Evolutionary conservation across 768 basidiomycete genomes (phyloP), one percentile per base, ranked within the genome.

Genomic region (Lepiota venenata): DNA sequence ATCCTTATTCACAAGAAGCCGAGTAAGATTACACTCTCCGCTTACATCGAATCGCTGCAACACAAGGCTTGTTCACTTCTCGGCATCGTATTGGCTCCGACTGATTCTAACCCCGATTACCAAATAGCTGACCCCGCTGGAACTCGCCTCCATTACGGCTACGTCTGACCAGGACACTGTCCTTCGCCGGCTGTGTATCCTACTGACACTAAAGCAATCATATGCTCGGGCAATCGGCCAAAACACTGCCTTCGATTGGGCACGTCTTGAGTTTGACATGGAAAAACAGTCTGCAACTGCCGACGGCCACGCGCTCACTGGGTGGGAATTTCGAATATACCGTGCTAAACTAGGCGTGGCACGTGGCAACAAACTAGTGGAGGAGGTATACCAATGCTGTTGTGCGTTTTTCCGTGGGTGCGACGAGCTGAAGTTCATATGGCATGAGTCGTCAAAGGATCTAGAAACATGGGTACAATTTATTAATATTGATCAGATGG

Each of bases 311-410:
- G 79, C 81, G 1, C 74, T 93, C 0, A 74, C 77, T 16, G 91
- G 91, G 0, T 93, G 91, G 91, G 91, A 93, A 66, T 92, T 93
- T 69, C 81, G 91, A 7, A 73, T 93, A 39, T 93, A 88, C 78
- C 79, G 78, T 53, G 81, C 87, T 14, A 80, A 82, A 51, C 77
- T 92, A 14, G 88, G 86, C 14, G 84, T 91, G 2, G 80, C 81
- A 12, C 77, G 85, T 7, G 69, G 74, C 32, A 78, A 79, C 12
- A 61, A 75, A 25, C 70, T 88, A 39, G 72, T 82, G 41, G 78
- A 83, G 58, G 87, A 91, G 67, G 69, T 75, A 42, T 91, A 91
- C 62, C 85, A 88, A 63, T 91, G 89, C 64, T 87, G 84, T 4
- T 81, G 80, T 41, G 89, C 88, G 2, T 90, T 88, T 67, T 91